A percentile compares a stretch with the other conserved stretches of the same genome.
These are phyloP conservation scores for Heterococcus sp. DNA, from an alignment of 108 stramenopile species.

Conservation along the genomic window DNA sequence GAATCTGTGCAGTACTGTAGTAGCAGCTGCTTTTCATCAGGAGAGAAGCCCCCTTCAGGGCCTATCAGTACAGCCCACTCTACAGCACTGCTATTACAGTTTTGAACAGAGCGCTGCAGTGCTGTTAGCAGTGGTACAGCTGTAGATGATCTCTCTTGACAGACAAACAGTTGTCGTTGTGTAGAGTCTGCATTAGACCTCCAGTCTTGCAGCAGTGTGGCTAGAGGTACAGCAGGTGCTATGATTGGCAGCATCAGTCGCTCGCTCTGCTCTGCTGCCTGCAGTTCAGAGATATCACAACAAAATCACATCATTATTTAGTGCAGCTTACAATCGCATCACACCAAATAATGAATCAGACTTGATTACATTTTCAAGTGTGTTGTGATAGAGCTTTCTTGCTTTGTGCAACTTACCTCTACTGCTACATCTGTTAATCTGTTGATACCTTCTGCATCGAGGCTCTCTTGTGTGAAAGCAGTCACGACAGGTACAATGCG, in stretches of 20 bases:
- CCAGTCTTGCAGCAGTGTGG: neutral
- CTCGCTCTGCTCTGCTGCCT: slow-evolving; percentile 50
- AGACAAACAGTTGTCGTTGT: slow-evolving; percentile 14
- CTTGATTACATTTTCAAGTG: too few species aligned
- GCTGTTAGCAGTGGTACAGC: slow-evolving; percentile 26
- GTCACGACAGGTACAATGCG: slow-evolving; percentile 49
- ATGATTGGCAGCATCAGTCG: slow-evolving; percentile 29
- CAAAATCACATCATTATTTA: too few species aligned
- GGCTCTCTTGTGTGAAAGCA: slow-evolving; percentile 25
- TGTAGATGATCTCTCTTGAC: slow-evolving; percentile 14
- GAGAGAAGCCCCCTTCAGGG: slow-evolving; percentile 47
- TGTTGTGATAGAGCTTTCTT: too few species aligned
- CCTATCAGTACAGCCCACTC: slow-evolving; percentile 42
- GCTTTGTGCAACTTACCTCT: slow-evolving; percentile 2
- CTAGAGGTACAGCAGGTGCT: neutral
- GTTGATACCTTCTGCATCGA: neutral
- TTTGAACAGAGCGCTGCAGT: too few species aligned
- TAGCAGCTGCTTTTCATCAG: slow-evolving; percentile 9
- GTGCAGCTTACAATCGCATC: too few species aligned
- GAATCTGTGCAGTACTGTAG: too few species aligned
- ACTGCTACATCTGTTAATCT: slow-evolving; percentile 15
- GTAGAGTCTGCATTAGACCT: neutral
- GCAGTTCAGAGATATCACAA: too few species aligned
- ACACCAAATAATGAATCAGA: too few species aligned
- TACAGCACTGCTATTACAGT: too few species aligned